A percentile compares a stretch with the other conserved stretches of the same genome.
phyloP scores from a whole-genome alignment of 2,329 filamentous ascomycete genomes.

The Fusarium verticillioides region DNA sequence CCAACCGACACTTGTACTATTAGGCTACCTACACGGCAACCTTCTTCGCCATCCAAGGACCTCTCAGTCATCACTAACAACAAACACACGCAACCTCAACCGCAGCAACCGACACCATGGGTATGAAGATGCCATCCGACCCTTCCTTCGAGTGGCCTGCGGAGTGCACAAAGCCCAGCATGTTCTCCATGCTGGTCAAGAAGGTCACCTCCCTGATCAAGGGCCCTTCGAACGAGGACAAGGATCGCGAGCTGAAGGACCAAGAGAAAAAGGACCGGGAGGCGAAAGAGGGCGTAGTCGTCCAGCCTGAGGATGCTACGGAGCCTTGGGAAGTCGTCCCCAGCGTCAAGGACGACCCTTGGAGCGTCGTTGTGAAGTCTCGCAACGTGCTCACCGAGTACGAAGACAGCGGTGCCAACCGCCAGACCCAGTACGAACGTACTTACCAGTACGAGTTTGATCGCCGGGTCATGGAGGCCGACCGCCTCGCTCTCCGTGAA shows the following conservation, averaged over 20 bases:
- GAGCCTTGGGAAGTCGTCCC: neutral
- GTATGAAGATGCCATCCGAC: neutral
- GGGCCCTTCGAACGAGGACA: neutral
- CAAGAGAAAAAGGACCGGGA: neutral
- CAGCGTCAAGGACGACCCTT: rapidly evolving
- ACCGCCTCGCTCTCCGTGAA: neutral
- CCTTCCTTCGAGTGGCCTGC: neutral
- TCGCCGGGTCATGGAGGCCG: rapidly evolving
- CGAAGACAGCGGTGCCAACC: rapidly evolving
- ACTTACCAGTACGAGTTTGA: rapidly evolving
- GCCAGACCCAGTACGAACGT: rapidly evolving
- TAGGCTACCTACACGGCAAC: neutral
- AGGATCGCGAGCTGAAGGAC: neutral
- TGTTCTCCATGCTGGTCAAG: neutral
- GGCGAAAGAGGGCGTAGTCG: neutral
- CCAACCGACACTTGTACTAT: no score
- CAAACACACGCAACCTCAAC: no score
- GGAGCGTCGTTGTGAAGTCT: neutral
- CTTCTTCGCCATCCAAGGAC: rapidly evolving
- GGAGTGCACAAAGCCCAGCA: neutral
- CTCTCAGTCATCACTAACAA: no score
- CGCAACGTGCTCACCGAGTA: rapidly evolving
- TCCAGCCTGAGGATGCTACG: neutral
- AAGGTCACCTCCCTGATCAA: neutral
- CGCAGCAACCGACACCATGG: neutral